Conservation (phyloP, 202 grass and related monocot species). For the Cymbopogon flexuosus region DNA sequence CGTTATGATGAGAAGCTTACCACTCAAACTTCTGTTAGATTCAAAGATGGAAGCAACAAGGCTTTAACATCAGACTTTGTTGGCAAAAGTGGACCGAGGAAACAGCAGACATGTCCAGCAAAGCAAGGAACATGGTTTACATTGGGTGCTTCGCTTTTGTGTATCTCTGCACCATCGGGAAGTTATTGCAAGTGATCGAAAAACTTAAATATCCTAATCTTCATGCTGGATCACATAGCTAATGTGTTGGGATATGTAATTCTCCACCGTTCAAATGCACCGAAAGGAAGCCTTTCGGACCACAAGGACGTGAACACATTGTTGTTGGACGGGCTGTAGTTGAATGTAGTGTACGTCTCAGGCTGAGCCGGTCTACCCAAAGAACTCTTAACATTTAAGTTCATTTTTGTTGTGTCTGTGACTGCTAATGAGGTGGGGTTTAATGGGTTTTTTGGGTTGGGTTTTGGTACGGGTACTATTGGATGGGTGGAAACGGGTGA, state of each 20-base stretch:
- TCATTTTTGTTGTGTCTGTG: neutral
- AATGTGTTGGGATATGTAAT: neutral
- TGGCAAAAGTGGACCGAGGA: slow-evolving; percentile 3
- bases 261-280: neutral
- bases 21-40: neutral
- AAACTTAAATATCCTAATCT: neutral
- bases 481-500: no score
- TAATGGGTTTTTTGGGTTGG: no score
- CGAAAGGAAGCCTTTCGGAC: neutral
- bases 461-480: no score
- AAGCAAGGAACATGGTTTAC: neutral
- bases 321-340: neutral
- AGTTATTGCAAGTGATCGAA: neutral
- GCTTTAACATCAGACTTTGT: neutral
- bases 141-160: neutral
- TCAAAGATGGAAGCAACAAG: neutral
- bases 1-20: neutral
- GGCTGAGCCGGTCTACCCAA: neutral
- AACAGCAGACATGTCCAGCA: neutral
- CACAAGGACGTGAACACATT: neutral
- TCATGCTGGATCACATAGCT: neutral
- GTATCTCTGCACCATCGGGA: neutral
- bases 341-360: neutral
- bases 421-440: no score
- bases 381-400: neutral